Base-by-base conservation (phyloP, 2,329 filamentous ascomycete genomes). In the Neoarthrinium moseri region DNA sequence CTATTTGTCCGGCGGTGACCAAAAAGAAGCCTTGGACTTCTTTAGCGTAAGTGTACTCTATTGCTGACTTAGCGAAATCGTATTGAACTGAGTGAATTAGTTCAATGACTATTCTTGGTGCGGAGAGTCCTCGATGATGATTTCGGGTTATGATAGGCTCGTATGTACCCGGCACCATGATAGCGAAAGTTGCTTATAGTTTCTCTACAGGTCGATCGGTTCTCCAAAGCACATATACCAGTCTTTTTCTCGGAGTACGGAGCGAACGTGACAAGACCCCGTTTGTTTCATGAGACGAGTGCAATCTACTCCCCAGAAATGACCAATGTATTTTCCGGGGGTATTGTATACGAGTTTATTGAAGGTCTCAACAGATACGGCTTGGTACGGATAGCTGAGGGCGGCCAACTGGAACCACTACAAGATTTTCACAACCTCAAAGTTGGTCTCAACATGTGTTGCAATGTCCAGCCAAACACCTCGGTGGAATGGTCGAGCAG, bases 171-270 rank as follows among this genome's bases (percentile, higher is more conserved):
- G n/a, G n/a, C n/a, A n/a, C n/a, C n/a, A n/a, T n/a, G n/a, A n/a
- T n/a, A n/a, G n/a, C n/a, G n/a, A n/a, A n/a, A 33, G 20, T 20
- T 12, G 21, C 30, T 30, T 21, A 18, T 29, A 4, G 12, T 11
- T 11, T 5, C 10, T n/a, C 21, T 20, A 17, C 39, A 51, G 51
- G 35, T 46, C 15, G 8, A 38, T 2, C 13, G 26, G 3, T 58
- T 56, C 40, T 15, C 27, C 3, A 2, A 45, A 0, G 20, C 47
- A 2, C 53, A 37, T 17, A 34, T 57, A 2, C 56, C 80, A 2
- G 72, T 83, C 41, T 84, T 83, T 69, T 80, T 82, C 66, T 80
- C 76, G 37, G 78, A 83, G 53, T 73, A 70, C 54, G 81, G 81
- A 33, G 80, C 75, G 66, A 82, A 81, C 56, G 58, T 69, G 30